Evolutionary conservation across 2,329 filamentous ascomycete genomes (phyloP), one percentile per base, ranked within the genome.

Genomic region (Colletotrichum gigasporum): DNA sequence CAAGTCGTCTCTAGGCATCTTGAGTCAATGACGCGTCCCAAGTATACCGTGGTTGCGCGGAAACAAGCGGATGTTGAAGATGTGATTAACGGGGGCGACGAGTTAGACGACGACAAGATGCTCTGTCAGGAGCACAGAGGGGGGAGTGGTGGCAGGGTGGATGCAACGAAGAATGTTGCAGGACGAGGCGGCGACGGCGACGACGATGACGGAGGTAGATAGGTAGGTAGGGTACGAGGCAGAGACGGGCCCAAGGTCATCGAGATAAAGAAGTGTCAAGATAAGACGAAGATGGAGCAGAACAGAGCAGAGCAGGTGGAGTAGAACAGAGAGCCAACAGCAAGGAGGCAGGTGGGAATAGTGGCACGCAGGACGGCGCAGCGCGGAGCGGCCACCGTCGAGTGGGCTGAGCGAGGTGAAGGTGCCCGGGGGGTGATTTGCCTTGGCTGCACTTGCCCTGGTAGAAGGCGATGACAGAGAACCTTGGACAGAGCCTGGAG

Each of bases 1-100:
- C 71, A 90, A 80, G 75, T 90, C 88, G 88, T 90, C 88, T 88
- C 88, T 90, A 82, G 88, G 88, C 88, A 90, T 90, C 78, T 79
- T 79, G 63, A 83, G 86, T 88, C 86, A 88, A 88, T 78, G 72
- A 74, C 71, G 69, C 68, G 69, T 58, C 54, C 50, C 42, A 32
- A 48, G 50, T 59, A 37, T 20, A 44, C 44, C 52, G 44, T 24
- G 22, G 45, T 24, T 61, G 34, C 34, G 42, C 20, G 39, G n/a
- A 45, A 57, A 30, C 51, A 57, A 54, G 53, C 41, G 45, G 50
- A 48, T 34, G 57, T 44, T 52, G 56, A 34, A 12, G 52, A 28
- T 44, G 22, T 39, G 28, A 35, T 37, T 44, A 55, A 44, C 50
- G 26, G 30, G n/a, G 44, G 22, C 60, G 35, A 44, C 35, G 28